phyloP scores from a whole-genome alignment of 2,329 filamentous ascomycete genomes.

The Fusarium longipes region DNA sequence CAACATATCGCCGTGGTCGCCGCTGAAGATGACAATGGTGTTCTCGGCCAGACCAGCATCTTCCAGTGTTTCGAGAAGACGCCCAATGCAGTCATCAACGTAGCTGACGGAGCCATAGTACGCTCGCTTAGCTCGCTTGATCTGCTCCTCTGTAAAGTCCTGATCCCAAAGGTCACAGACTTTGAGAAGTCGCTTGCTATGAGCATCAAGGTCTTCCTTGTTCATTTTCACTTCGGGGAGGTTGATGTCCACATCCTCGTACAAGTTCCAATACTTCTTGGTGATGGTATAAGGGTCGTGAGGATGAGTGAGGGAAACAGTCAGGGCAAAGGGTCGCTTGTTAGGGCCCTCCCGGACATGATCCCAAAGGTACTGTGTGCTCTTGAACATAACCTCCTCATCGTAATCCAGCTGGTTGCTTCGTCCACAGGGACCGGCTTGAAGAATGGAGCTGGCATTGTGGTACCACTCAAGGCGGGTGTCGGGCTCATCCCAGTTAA shows the following conservation, averaged over 20 bases:
- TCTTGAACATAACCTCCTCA: slow-evolving; percentile 94
- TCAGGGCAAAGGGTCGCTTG: slow-evolving; percentile 85
- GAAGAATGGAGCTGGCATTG: slow-evolving; percentile 92
- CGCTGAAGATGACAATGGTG: slow-evolving; percentile 91
- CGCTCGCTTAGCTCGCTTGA: slow-evolving; percentile 84
- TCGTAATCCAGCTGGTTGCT: slow-evolving; percentile 97
- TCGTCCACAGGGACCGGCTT: slow-evolving; percentile 87
- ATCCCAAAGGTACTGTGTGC: slow-evolving; percentile 89
- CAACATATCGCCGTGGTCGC: slow-evolving; percentile 96
- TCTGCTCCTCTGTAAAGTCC: slow-evolving; percentile 84
- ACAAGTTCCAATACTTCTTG: slow-evolving; percentile 91
- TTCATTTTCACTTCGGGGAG: slow-evolving; percentile 82
- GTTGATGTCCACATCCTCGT: slow-evolving; percentile 88
- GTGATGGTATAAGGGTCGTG: slow-evolving; percentile 97
- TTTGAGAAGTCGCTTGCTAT: slow-evolving; percentile 87
- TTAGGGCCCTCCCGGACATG: slow-evolving; percentile 82
- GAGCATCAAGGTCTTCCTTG: slow-evolving; percentile 84
- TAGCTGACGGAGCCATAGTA: slow-evolving; percentile 96
- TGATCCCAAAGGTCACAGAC: slow-evolving; percentile 89
- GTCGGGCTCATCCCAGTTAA: slow-evolving; percentile 94
- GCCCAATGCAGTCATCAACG: slow-evolving; percentile 91
- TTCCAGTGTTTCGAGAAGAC: slow-evolving; percentile 80
- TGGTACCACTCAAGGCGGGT: slow-evolving; percentile 93
- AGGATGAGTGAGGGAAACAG: slow-evolving; percentile 91
- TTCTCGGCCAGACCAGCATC: slow-evolving; percentile 83